Conservation (phyloP, 495 filamentous ascomycete genomes). For the Aspergillus conjunctus region DNA sequence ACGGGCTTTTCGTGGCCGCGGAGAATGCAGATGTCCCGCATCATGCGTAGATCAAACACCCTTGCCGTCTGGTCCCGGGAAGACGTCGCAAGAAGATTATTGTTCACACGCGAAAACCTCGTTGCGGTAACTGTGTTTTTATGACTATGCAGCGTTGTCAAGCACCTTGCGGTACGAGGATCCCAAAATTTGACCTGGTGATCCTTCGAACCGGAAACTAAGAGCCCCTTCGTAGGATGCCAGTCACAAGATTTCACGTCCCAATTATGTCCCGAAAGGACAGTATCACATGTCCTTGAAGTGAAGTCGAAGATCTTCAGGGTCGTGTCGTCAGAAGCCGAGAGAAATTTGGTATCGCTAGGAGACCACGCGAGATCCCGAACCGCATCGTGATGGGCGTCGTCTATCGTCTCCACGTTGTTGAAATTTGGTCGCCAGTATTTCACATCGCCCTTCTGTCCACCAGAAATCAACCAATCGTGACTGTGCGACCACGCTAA, state of each 20-base stretch:
- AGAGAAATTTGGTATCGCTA: conserved; percentile 92
- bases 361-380: conserved; percentile 92
- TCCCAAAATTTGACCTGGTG: conserved; percentile 98
- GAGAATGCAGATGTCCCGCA: conserved; percentile 92
- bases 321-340: conserved; percentile 88
- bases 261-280: conserved; percentile 89
- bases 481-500: conserved; percentile 89
- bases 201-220: conserved; percentile 97
- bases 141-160: conserved; percentile 95
- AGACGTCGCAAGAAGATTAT: conserved; percentile 83
- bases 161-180: conserved; percentile 80
- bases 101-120: conserved; percentile 79
- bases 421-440: conserved; percentile 99
- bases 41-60: conserved; percentile 94
- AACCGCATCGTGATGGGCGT: conserved; percentile 86
- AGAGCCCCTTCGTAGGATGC: conserved; percentile 92
- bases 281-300: conserved; percentile 75
- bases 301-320: conserved; percentile 97
- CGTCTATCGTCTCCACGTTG: conserved; percentile 91
- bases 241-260: conserved; percentile 95
- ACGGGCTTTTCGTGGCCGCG: conserved; percentile 94
- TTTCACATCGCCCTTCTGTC: conserved; percentile 93
- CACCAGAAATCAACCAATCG: conserved; percentile 95
- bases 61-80: conserved; percentile 89
- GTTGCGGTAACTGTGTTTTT: conserved; percentile 95